Conservation (phyloP, 2,329 filamentous ascomycete species). For the Pseudogymnoascus sp. region DNA sequence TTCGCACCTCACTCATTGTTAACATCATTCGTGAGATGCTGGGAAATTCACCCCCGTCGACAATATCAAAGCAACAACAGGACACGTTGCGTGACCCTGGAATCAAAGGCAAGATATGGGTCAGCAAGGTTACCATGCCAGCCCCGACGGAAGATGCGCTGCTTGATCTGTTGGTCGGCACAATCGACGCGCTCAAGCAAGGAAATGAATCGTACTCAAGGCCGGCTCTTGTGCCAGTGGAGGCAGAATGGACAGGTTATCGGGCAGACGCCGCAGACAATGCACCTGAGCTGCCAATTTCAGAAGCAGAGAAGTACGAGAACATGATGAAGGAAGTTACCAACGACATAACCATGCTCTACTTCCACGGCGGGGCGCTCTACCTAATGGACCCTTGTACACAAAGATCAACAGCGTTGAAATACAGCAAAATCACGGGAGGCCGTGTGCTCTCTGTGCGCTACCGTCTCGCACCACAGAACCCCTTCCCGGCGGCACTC, state of each 20-base stretch:
- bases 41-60: slow-evolving; percentile 22
- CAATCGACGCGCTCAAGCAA: slow-evolving; percentile 44
- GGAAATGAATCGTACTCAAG: slow-evolving; percentile 31
- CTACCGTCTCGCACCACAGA: slow-evolving; percentile 67
- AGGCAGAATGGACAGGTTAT: slow-evolving; percentile 72
- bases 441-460: slow-evolving; percentile 66
- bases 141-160: slow-evolving; percentile 48
- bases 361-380: slow-evolving; percentile 70
- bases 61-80: slow-evolving; percentile 55
- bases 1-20: slow-evolving; percentile 65
- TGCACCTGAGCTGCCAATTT: slow-evolving; percentile 45
- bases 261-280: slow-evolving; percentile 44
- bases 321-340: slow-evolving; percentile 59
- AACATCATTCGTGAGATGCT: slow-evolving; percentile 61
- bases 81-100: slow-evolving; percentile 54
- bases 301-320: slow-evolving; percentile 56
- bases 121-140: slow-evolving; percentile 62
- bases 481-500: slow-evolving; percentile 66
- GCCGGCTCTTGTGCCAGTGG: slow-evolving; percentile 48
- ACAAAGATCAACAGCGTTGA: slow-evolving; percentile 52
- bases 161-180: slow-evolving; percentile 47
- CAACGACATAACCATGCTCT: slow-evolving; percentile 57
- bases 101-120: slow-evolving; percentile 74
- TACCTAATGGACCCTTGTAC: slow-evolving; percentile 63
- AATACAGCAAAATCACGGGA: slow-evolving; percentile 56